Percentiles rank a stretch among this genome's conserved stretches.
Conservation (phyloP, 2,329 filamentous ascomycete species). For the Colletotrichum echinochloae region DNA sequence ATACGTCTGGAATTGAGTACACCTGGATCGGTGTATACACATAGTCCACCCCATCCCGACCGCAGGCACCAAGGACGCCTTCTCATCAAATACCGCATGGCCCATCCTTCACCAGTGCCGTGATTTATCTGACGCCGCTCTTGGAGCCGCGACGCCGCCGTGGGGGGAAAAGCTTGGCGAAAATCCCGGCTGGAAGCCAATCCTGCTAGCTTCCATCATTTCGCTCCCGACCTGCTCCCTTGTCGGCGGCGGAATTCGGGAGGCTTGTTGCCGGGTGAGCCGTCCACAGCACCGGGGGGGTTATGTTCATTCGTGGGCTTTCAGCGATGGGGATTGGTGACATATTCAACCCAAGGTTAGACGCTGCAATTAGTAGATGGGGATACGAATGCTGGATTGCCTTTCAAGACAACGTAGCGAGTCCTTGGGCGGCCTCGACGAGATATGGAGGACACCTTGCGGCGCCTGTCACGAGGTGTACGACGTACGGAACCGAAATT, state of each 20-base stretch:
- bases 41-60: slow-evolving; percentile 78
- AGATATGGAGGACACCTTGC: neutral
- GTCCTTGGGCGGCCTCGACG: neutral
- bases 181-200: slow-evolving; percentile 68
- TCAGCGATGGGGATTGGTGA: neutral
- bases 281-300: neutral
- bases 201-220: slow-evolving; percentile 60
- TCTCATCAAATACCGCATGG: neutral
- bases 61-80: slow-evolving; percentile 68
- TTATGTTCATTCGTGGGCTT: neutral
- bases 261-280: neutral
- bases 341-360: neutral
- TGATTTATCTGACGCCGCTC: neutral
- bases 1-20: neutral
- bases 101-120: neutral
- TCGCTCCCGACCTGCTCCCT: slow-evolving; percentile 67
- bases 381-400: too few species aligned
- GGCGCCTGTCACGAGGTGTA: slow-evolving; percentile 40
- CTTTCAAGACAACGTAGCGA: neutral
- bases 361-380: neutral
- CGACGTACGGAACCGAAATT: slow-evolving; percentile 21
- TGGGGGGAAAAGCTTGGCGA: slow-evolving; percentile 72
- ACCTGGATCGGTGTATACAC: slow-evolving; percentile 71
- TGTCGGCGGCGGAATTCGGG: slow-evolving; percentile 53
- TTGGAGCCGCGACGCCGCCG: slow-evolving; percentile 57